Percentiles rank a stretch among this genome's conserved stretches.
phyloP scores from a whole-genome alignment of 116 monocot species.

The Dioscorea cayenensis region DNA sequence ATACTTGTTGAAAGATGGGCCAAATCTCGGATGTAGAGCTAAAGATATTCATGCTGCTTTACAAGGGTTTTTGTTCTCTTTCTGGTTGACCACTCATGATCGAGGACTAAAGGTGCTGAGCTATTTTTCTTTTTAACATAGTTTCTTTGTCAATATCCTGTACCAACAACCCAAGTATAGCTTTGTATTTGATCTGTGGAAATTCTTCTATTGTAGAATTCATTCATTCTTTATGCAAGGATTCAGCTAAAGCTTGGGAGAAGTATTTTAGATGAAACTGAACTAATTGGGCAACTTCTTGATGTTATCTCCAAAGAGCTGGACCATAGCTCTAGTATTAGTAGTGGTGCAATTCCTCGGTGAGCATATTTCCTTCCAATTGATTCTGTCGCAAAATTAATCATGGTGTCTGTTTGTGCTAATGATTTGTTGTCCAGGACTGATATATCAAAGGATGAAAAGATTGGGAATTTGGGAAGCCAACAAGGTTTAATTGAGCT shows the following conservation, averaged over 20 bases:
- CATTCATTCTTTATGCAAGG: slow-evolving; percentile 64
- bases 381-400: no score
- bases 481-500: slow-evolving; percentile 63
- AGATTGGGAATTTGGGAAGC: slow-evolving; percentile 28
- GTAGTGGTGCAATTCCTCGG: slow-evolving; percentile 36
- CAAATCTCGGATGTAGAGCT: slow-evolving; percentile 63
- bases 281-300: slow-evolving; percentile 48
- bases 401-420: slow-evolving; percentile 9
- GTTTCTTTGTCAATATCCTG: background rate
- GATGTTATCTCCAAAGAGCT: slow-evolving; percentile 73
- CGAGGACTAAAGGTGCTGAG: slow-evolving; percentile 52
- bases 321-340: slow-evolving; percentile 32
- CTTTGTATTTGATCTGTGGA: background rate
- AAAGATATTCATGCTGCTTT: slow-evolving; percentile 66
- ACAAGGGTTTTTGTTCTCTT: slow-evolving; percentile 58
- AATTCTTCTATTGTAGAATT: slow-evolving; percentile 29
- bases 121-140: background rate
- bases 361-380: slow-evolving; percentile 4
- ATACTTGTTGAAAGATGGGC: slow-evolving; percentile 78
- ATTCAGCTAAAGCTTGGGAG: slow-evolving; percentile 49
- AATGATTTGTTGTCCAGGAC: slow-evolving; percentile 26
- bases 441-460: slow-evolving; percentile 63
- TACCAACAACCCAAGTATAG: background rate
- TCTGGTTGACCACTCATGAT: slow-evolving; percentile 75
- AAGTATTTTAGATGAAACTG: slow-evolving; percentile 25